Evolutionary conservation across 2,329 filamentous ascomycete genomes (phyloP).

Genomic region (Ophiostoma novo-ulmi): DNA sequence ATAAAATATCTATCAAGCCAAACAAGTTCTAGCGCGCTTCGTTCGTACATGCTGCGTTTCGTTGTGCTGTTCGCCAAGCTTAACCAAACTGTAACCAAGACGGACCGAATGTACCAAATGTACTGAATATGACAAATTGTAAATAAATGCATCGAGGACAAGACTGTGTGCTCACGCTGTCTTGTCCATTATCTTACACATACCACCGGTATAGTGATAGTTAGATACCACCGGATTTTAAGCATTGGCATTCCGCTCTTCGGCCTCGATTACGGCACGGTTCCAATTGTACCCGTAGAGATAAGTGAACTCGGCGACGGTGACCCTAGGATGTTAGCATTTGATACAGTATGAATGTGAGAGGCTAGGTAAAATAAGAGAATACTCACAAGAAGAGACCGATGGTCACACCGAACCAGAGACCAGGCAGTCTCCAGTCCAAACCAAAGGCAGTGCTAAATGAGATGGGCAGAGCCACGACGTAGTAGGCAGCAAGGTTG

Average conservation of each 20-base stretch:
- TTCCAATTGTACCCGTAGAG: conserved; percentile 51
- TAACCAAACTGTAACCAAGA: background rate
- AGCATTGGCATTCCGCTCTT: conserved; percentile 41
- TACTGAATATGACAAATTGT: background rate
- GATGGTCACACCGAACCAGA: conserved; percentile 75
- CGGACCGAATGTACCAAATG: background rate
- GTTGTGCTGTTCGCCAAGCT: background rate
- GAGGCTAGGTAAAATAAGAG: background rate
- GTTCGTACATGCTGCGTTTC: background rate
- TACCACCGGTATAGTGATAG: background rate
- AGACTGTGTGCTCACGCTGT: background rate
- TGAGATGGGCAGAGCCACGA: conserved; percentile 76
- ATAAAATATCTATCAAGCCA: background rate
- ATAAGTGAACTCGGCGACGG: conserved; percentile 50
- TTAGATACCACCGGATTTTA: conserved; percentile 18
- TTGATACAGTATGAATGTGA: conserved; percentile 24
- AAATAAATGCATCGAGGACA: background rate
- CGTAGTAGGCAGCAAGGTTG: conserved; percentile 81
- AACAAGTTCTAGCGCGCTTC: background rate
- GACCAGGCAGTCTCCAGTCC: conserved; percentile 68
- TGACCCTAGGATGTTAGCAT: conserved; percentile 38
- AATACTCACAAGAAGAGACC: conserved; percentile 58
- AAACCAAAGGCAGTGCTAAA: conserved; percentile 73
- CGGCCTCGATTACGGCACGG: conserved; percentile 49
- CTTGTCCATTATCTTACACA: background rate